Evolutionary conservation across 2,329 filamentous ascomycete genomes (phyloP).

Genomic region (Monosporascus ibericus): DNA sequence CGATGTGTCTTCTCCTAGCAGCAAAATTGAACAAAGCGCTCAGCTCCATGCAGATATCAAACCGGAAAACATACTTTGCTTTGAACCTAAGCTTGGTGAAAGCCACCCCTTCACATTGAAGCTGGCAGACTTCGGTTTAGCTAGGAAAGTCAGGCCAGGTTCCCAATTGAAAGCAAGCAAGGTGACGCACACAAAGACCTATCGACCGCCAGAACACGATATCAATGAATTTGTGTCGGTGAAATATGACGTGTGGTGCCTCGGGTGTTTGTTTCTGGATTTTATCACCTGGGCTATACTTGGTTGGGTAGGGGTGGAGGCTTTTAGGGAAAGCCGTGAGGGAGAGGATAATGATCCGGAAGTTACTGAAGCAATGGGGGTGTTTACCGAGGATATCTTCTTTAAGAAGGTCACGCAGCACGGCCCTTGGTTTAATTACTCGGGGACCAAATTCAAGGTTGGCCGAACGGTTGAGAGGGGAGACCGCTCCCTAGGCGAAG

Average conservation of each 20-base stretch:
- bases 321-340: neutral
- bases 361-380: neutral
- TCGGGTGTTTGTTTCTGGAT: slow-evolving; percentile 17
- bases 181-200: slow-evolving; percentile 7
- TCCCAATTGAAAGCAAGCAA: neutral
- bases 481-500: too few relatives aligned
- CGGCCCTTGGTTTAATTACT: neutral
- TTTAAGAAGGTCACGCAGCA: slow-evolving; percentile 1
- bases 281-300: slow-evolving; percentile 14
- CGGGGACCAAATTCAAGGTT: too few relatives aligned
- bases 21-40: neutral
- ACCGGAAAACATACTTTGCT: slow-evolving; percentile 12
- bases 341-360: neutral
- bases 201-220: slow-evolving; percentile 9
- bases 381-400: slow-evolving; percentile 4
- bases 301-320: neutral
- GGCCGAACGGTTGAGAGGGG: too few relatives aligned
- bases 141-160: neutral
- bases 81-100: neutral
- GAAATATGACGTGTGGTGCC: slow-evolving; percentile 16
- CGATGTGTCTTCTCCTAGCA: neutral
- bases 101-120: slow-evolving; percentile 2
- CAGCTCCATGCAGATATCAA: slow-evolving; percentile 11
- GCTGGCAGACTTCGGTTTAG: slow-evolving; percentile 9
- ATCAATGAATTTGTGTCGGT: neutral